Evolutionary conservation across 2,329 filamentous ascomycete genomes (phyloP).

Genomic region (Atkinsonella texensis): DNA sequence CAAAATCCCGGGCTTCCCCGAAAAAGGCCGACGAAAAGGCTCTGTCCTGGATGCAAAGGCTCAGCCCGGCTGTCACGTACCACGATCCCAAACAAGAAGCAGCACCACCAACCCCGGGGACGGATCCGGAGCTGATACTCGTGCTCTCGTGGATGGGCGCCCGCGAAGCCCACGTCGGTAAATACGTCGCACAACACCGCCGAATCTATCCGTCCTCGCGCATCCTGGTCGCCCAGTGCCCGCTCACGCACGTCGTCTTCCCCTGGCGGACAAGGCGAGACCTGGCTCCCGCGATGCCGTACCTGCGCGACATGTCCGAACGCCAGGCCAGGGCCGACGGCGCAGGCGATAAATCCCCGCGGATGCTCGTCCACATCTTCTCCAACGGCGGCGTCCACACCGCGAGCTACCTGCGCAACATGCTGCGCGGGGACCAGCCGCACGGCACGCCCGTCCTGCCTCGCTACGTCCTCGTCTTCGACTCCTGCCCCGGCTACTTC

Average conservation of each 20-base stretch:
- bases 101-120: too few species aligned
- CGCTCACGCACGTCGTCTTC: conserved; percentile 24
- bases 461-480: conserved; percentile 31
- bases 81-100: conserved; percentile 16
- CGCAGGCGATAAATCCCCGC: conserved; percentile 10
- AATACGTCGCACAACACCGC: conserved; percentile 36
- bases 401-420: conserved; percentile 21
- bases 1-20: background rate
- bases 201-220: conserved; percentile 29
- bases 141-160: conserved; percentile 40
- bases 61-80: conserved; percentile 26
- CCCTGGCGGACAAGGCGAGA: conserved; percentile 18
- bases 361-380: conserved; percentile 36
- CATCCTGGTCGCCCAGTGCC: conserved; percentile 35
- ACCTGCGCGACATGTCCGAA: conserved; percentile 21
- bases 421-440: conserved; percentile 11
- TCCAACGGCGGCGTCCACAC: conserved; percentile 40
- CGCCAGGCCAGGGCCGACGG: conserved; percentile 12
- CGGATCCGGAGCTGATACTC: conserved; percentile 32
- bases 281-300: conserved; percentile 27
- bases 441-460: conserved; percentile 19
- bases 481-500: conserved; percentile 37
- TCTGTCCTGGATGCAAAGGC: conserved; percentile 24
- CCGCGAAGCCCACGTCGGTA: conserved; percentile 35
- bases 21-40: conserved; percentile 6